Percentiles rank a stretch among this genome's conserved stretches.
Evolutionary conservation across 2,329 filamentous ascomycete genomes (phyloP).

Genomic region (Parastagonospora avenae): DNA sequence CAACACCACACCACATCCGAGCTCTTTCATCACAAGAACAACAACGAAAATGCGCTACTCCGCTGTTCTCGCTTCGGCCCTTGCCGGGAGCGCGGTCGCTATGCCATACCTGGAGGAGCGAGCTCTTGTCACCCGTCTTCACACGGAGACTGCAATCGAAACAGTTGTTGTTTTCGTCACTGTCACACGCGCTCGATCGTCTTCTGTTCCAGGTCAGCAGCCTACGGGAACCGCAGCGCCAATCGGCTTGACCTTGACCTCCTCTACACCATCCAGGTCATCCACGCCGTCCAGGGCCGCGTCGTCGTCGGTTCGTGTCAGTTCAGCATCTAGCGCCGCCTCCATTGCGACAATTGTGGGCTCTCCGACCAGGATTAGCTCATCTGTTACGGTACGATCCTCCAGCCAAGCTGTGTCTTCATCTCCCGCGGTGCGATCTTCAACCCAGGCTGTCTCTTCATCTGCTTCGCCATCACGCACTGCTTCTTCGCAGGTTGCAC

Average conservation of each 20-base stretch:
- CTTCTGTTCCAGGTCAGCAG: neutral
- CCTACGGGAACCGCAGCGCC: neutral
- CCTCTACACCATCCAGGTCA: slow-evolving; percentile 3
- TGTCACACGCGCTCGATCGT: slow-evolving; percentile 2
- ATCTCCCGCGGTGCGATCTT: neutral
- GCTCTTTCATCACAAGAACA: slow-evolving; percentile 8
- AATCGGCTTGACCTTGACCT: neutral
- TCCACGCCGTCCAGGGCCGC: slow-evolving; percentile 5
- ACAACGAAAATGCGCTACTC: slow-evolving; percentile 34
- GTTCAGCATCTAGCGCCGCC: neutral
- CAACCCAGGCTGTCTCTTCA: slow-evolving; percentile 9
- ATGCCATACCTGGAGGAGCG: slow-evolving; percentile 16
- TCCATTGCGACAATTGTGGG: neutral
- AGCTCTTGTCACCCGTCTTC: slow-evolving; percentile 23
- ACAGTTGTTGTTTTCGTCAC: slow-evolving; percentile 27
- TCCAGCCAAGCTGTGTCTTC: neutral
- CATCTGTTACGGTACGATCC: too few relatives aligned
- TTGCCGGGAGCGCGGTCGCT: slow-evolving; percentile 33
- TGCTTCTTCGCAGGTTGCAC: neutral
- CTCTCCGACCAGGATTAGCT: too few relatives aligned
- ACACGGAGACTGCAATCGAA: slow-evolving; percentile 28
- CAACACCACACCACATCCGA: slow-evolving; percentile 4
- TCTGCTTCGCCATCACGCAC: slow-evolving; percentile 5
- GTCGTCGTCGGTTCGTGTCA: neutral
- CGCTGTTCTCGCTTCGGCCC: slow-evolving; percentile 27